Conservation (phyloP, 2,329 filamentous ascomycete species). For the Arthrobotrys musiformis region DNA sequence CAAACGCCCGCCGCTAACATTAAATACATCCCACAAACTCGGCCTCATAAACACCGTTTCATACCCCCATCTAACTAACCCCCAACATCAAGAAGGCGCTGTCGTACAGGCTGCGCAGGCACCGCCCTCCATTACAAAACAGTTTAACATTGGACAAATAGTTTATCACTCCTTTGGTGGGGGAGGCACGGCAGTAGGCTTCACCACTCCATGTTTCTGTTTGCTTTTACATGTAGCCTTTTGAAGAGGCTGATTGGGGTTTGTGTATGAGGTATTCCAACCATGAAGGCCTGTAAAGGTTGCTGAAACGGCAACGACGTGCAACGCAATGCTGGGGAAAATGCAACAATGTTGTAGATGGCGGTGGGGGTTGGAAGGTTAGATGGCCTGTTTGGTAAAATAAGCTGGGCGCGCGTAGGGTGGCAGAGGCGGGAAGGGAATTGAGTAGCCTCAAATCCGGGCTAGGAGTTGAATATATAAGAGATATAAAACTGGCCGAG, state of each 20-base stretch:
- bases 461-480: no score
- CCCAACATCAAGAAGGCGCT: neutral
- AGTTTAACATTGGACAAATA: no score
- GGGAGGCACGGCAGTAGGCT: no score
- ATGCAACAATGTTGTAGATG: constrained; percentile 1
- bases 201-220: no score
- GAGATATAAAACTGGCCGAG: no score
- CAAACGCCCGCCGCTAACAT: neutral
- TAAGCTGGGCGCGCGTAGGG: neutral
- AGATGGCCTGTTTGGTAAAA: neutral
- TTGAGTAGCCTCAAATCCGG: no score
- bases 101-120: no score
- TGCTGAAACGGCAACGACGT: neutral
- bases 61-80: neutral
- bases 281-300: neutral
- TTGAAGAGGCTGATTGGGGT: neutral
- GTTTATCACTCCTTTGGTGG: no score
- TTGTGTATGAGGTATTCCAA: no score
- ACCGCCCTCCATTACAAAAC: no score
- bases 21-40: neutral
- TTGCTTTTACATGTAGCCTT: neutral
- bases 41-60: neutral
- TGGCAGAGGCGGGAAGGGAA: neutral
- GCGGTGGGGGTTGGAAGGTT: neutral
- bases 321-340: neutral